Evolutionary conservation across 331 rosid species (phyloP).

Genomic region (Quercus phellos): DNA sequence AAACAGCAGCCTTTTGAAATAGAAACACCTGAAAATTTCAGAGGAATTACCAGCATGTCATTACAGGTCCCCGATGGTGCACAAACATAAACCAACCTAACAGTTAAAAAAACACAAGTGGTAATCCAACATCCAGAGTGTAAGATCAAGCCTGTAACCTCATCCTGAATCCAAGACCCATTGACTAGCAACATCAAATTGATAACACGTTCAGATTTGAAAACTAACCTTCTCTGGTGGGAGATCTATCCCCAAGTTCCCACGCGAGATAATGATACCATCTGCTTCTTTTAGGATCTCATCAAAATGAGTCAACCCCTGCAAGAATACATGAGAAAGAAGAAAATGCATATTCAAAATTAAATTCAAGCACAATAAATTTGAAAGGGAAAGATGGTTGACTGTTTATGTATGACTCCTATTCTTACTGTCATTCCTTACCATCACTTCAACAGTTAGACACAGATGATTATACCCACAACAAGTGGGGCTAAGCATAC

Average conservation of each 20-base stretch:
- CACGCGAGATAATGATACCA: slow-evolving; percentile 95
- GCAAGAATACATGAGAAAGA: background rate
- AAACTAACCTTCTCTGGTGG: slow-evolving; percentile 93
- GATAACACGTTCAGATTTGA: background rate
- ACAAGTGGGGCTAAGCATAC: background rate
- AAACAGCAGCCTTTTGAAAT: slow-evolving; percentile 93
- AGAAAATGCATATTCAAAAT: slow-evolving; percentile 23
- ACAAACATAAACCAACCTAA: background rate
- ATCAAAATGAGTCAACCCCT: slow-evolving; percentile 94
- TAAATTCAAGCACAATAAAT: slow-evolving; percentile 36
- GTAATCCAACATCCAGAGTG: slow-evolving; percentile 34
- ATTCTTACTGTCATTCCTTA: background rate
- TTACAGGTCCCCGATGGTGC: background rate
- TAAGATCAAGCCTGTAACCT: slow-evolving; percentile 38
- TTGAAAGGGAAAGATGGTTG: background rate
- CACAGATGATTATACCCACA: background rate
- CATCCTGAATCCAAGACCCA: slow-evolving; percentile 25
- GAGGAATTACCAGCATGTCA: slow-evolving; percentile 20
- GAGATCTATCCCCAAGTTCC: slow-evolving; percentile 97
- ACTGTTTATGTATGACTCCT: background rate
- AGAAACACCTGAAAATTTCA: slow-evolving; percentile 64
- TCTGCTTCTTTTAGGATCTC: slow-evolving; percentile 97
- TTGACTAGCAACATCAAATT: background rate
- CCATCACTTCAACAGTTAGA: background rate
- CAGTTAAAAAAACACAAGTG: background rate